phyloP scores from a whole-genome alignment of 805 yeast genomes.

The Candida berthetii region DNA sequence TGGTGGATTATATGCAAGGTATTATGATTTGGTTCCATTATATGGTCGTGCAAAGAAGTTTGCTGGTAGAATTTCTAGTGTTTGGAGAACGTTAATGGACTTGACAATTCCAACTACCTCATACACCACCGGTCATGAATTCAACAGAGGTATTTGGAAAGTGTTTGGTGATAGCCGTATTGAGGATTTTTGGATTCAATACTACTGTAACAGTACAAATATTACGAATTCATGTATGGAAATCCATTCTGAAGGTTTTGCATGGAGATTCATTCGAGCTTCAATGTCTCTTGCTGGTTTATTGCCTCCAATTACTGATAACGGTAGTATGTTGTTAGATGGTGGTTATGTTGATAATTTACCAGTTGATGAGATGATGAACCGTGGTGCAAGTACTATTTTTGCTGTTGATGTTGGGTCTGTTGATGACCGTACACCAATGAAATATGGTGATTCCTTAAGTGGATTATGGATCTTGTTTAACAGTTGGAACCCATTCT shows the following conservation, averaged over 20 bases:
- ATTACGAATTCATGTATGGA: conserved; percentile 95
- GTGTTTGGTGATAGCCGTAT: conserved; percentile 87
- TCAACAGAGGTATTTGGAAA: conserved; percentile 97
- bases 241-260: conserved; percentile 84
- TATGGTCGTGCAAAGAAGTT: conserved; percentile 88
- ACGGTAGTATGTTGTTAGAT: conserved; percentile 89
- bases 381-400: conserved; percentile 77
- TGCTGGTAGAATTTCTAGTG: conserved; percentile 70
- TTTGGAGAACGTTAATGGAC: conserved; percentile 83
- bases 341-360: conserved; percentile 95
- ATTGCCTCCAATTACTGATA: conserved; percentile 80
- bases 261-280: conserved; percentile 94
- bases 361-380: conserved; percentile 89
- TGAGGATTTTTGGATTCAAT: conserved; percentile 93
- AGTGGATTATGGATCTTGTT: conserved; percentile 89
- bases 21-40: conserved; percentile 84
- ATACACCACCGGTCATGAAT: conserved; percentile 95
- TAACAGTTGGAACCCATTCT: conserved; percentile 87
- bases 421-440: conserved; percentile 83
- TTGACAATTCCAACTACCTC: conserved; percentile 91
- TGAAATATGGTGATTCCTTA: conserved; percentile 87
- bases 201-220: conserved; percentile 87
- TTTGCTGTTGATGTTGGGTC: conserved; percentile 97
- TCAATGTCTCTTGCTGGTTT: conserved; percentile 96
- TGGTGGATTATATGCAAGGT: conserved; percentile 92